Conservation (phyloP, 805 yeast species). For the Komagataella mondaviorum region DNA sequence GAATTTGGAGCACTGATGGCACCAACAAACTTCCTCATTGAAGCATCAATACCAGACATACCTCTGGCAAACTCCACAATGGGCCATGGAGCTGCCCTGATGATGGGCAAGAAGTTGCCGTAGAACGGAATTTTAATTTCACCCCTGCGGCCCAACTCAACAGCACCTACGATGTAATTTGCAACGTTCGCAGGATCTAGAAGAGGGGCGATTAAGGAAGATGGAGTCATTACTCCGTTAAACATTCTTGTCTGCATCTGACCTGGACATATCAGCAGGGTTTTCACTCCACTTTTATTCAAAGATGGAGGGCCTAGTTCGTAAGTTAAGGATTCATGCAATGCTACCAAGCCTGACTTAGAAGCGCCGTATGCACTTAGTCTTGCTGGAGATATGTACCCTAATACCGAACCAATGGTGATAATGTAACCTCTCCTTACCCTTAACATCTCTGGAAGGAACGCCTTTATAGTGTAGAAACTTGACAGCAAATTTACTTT, state of each 20-base stretch:
- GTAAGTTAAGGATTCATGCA: conserved; percentile 70
- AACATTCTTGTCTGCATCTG: conserved; percentile 73
- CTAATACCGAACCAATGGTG: conserved; percentile 75
- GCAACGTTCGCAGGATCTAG: conserved; percentile 62
- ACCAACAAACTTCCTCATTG: conserved; percentile 19
- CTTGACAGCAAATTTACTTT: conserved; percentile 60
- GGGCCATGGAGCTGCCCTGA: conserved; percentile 66
- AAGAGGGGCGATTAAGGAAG: conserved; percentile 68
- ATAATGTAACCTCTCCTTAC: conserved; percentile 60
- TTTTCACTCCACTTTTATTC: conserved; percentile 41
- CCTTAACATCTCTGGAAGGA: conserved; percentile 60
- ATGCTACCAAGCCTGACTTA: conserved; percentile 72
- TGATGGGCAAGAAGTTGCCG: conserved; percentile 57
- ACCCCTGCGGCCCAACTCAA: conserved; percentile 50
- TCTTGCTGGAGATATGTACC: conserved; percentile 74
- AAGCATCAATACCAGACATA: conserved; percentile 55
- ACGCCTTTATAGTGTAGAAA: conserved; percentile 54
- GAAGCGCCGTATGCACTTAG: conserved; percentile 83
- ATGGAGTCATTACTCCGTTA: conserved; percentile 60
- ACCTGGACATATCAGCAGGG: conserved; percentile 77
- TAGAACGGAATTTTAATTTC: conserved; percentile 67
- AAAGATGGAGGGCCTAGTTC: conserved; percentile 46
- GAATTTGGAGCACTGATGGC: background rate
- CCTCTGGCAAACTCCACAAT: conserved; percentile 38
- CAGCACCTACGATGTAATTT: conserved; percentile 33